Conservation (phyloP, 495 filamentous ascomycete genomes). For the Margaritispora aquatica region DNA sequence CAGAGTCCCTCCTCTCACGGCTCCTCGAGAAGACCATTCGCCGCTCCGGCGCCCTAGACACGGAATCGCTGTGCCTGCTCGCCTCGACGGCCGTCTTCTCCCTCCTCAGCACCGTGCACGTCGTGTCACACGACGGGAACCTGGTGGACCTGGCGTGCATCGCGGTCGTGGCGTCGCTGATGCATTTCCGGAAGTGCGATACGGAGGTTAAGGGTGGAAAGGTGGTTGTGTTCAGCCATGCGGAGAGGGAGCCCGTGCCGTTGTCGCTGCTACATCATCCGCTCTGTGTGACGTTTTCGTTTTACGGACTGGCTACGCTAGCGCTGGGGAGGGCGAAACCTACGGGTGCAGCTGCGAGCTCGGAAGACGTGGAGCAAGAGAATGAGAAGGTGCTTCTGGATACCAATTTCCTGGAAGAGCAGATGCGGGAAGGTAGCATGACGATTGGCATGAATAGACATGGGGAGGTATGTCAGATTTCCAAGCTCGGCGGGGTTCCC, state of each 20-base stretch:
- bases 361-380: constrained; percentile 23
- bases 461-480: constrained; percentile 87
- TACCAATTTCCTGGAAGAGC: constrained; percentile 77
- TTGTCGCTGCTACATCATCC: constrained; percentile 86
- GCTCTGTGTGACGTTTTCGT: constrained; percentile 82
- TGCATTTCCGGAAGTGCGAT: constrained; percentile 86
- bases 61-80: constrained; percentile 89
- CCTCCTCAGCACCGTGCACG: constrained; percentile 82
- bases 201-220: constrained; percentile 74
- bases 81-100: constrained; percentile 87
- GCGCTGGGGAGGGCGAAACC: not conserved
- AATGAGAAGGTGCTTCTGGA: constrained; percentile 62
- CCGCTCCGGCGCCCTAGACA: constrained; percentile 84
- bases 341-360: not conserved
- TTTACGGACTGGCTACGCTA: constrained; percentile 39
- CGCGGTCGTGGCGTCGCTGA: constrained; percentile 76
- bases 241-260: constrained; percentile 85
- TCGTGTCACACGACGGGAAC: constrained; percentile 83
- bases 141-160: constrained; percentile 81
- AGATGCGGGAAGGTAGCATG: constrained; percentile 74
- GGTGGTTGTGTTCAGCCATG: constrained; percentile 70
- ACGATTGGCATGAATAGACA: constrained; percentile 82
- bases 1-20: constrained; percentile 77
- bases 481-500: constrained; percentile 77
- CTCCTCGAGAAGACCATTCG: constrained; percentile 90